Percentiles rank a stretch among this genome's conserved stretches.
These are phyloP conservation scores for Podila verticillata DNA, from an alignment of 192 early-diverging fungal species.

Conservation along the genomic window DNA sequence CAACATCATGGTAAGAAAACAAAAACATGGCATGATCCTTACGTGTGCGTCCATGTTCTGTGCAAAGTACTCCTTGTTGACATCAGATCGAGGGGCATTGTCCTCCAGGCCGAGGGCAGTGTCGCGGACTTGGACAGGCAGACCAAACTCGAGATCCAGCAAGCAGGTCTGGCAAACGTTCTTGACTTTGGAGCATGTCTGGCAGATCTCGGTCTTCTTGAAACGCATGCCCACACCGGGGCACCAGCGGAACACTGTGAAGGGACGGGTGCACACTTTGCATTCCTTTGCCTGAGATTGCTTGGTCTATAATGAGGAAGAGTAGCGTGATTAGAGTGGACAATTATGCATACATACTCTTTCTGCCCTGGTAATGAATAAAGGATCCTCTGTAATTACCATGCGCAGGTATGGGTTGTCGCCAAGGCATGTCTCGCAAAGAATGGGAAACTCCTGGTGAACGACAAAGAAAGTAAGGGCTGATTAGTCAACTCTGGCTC, in stretches of 20 bases:
- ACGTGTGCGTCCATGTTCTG: conserved; percentile 79
- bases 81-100: conserved; percentile 82
- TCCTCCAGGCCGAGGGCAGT: conserved; percentile 79
- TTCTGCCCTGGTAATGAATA: neutral
- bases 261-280: conserved; percentile 90
- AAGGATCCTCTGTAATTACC: conserved; percentile 60
- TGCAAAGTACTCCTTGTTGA: conserved; percentile 91
- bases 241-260: conserved; percentile 96
- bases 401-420: conserved; percentile 99
- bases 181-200: conserved; percentile 97
- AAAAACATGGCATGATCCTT: conserved; percentile 10
- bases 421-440: conserved; percentile 98
- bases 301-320: conserved; percentile 61
- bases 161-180: conserved; percentile 99
- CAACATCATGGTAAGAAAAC: neutral
- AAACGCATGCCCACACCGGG: conserved; percentile 95
- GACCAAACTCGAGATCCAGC: conserved; percentile 92
- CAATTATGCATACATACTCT: neutral
- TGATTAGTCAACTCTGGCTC: neutral
- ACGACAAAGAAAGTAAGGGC: conserved; percentile 3
- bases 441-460: conserved; percentile 79
- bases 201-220: conserved; percentile 99
- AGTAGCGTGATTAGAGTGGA: neutral
- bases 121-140: conserved; percentile 96
- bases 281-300: conserved; percentile 79